These are phyloP conservation scores for Parathielavia hyrcaniae DNA, from an alignment of 495 filamentous ascomycete species.

Conservation along the genomic window DNA sequence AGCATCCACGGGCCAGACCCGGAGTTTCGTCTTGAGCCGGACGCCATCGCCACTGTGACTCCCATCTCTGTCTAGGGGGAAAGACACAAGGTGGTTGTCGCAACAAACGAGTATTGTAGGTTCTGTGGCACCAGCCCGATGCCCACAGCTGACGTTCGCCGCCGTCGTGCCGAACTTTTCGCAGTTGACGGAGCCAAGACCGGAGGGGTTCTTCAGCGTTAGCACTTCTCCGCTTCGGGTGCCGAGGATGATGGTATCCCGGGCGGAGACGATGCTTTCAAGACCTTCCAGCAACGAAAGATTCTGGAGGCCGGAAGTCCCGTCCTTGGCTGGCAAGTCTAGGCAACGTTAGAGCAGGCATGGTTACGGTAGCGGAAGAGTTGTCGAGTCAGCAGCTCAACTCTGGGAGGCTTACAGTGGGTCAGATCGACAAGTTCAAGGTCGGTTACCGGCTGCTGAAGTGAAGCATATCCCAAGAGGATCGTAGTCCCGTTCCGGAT, in stretches of 20 bases:
- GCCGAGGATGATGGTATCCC: slow-evolving; percentile 31
- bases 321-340: slow-evolving; percentile 9
- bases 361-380: neutral
- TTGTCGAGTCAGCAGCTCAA: neutral
- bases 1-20: slow-evolving; percentile 39
- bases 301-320: neutral
- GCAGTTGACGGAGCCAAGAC: slow-evolving; percentile 7
- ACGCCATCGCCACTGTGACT: neutral
- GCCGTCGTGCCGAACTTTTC: slow-evolving; percentile 30
- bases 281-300: slow-evolving; percentile 27
- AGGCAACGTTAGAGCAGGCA: slow-evolving; percentile 4
- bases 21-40: slow-evolving; percentile 20
- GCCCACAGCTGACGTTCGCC: slow-evolving; percentile 20
- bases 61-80: slow-evolving; percentile 5
- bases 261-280: slow-evolving; percentile 31
- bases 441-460: slow-evolving; percentile 4
- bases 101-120: slow-evolving; percentile 28
- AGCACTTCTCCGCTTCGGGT: slow-evolving; percentile 45
- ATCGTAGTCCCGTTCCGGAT: slow-evolving; percentile 27
- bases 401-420: slow-evolving; percentile 15
- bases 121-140: neutral
- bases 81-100: slow-evolving; percentile 25
- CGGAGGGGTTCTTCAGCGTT: slow-evolving; percentile 21
- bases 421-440: slow-evolving; percentile 11
- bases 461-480: slow-evolving; percentile 25